A percentile compares a stretch with the other conserved stretches of the same genome.
phyloP scores from a whole-genome alignment of 495 filamentous ascomycete species.

The Penicillium arizonense region DNA sequence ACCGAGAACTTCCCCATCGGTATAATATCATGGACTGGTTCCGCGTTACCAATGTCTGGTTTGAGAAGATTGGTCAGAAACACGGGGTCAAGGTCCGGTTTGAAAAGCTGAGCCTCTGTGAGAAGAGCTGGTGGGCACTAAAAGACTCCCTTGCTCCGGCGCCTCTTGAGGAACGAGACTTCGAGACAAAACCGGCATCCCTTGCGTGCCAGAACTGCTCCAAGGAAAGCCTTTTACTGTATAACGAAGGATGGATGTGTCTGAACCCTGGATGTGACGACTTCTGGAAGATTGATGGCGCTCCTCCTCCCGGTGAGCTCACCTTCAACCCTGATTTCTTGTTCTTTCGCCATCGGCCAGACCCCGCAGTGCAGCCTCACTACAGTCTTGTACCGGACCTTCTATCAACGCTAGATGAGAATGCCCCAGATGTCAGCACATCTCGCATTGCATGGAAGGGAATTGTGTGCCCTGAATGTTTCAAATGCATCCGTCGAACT shows the following conservation, averaged over 20 bases:
- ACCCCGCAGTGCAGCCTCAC: constrained; percentile 33
- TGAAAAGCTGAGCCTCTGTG: constrained; percentile 61
- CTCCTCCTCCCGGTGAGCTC: constrained; percentile 32
- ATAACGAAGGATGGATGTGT: constrained; percentile 68
- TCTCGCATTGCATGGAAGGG: constrained; percentile 54
- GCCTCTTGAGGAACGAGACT: constrained; percentile 21
- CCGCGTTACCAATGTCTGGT: constrained; percentile 71
- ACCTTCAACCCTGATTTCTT: constrained; percentile 61
- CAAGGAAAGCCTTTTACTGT: constrained; percentile 40
- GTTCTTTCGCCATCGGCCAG: constrained; percentile 36
- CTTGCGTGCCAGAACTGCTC: constrained; percentile 41
- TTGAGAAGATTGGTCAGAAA: constrained; percentile 50
- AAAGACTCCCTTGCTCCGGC: constrained; percentile 22
- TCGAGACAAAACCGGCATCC: constrained; percentile 16
- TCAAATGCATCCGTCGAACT: constrained; percentile 58
- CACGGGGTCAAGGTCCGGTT: constrained; percentile 60
- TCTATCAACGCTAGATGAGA: constrained; percentile 34
- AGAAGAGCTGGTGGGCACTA: constrained; percentile 69
- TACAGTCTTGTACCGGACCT: constrained; percentile 34
- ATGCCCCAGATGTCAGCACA: constrained; percentile 23
- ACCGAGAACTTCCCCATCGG: constrained; percentile 54
- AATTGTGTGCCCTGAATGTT: constrained; percentile 72
- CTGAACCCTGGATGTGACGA: constrained; percentile 51
- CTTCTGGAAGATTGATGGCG: constrained; percentile 52
- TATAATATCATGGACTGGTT: constrained; percentile 77